A percentile compares a stretch with the other conserved stretches of the same genome.
Evolutionary conservation across 2,329 filamentous ascomycete species (phyloP).

Genomic region (Pestalotiopsis fici): DNA sequence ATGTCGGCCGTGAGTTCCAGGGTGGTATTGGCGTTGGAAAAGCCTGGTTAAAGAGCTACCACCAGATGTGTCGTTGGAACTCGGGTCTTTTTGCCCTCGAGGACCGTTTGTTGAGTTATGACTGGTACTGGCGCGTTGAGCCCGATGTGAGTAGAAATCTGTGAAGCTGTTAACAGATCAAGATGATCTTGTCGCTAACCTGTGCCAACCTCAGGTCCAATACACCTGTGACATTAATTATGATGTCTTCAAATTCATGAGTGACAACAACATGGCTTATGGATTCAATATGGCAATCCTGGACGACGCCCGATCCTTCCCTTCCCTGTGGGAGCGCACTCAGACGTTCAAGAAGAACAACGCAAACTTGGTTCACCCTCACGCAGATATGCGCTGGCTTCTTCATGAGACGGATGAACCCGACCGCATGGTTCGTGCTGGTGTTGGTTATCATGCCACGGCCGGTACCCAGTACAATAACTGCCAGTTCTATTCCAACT

Average conservation of each 20-base stretch:
- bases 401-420: slow-evolving; percentile 30
- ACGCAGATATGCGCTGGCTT: slow-evolving; percentile 51
- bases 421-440: slow-evolving; percentile 11
- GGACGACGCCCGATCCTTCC: slow-evolving; percentile 43
- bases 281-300: slow-evolving; percentile 58
- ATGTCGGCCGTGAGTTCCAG: slow-evolving; percentile 63
- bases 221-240: slow-evolving; percentile 70
- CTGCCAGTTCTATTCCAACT: slow-evolving; percentile 52
- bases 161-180: neutral
- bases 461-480: slow-evolving; percentile 42
- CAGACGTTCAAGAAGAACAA: slow-evolving; percentile 46
- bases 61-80: slow-evolving; percentile 83
- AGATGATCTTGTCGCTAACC: neutral
- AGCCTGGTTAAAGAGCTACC: slow-evolving; percentile 65
- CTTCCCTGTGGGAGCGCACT: slow-evolving; percentile 46
- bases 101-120: slow-evolving; percentile 62
- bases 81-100: slow-evolving; percentile 81
- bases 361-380: slow-evolving; percentile 43
- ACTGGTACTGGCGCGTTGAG: slow-evolving; percentile 64
- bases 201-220: slow-evolving; percentile 42
- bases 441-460: neutral
- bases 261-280: slow-evolving; percentile 80
- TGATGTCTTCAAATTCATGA: slow-evolving; percentile 85
- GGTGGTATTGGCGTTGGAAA: slow-evolving; percentile 68
- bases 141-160: slow-evolving; percentile 51